A percentile compares a stretch with the other conserved stretches of the same genome.
Evolutionary conservation across 495 filamentous ascomycete genomes (phyloP).

Genomic region (Penicillium lagena): DNA sequence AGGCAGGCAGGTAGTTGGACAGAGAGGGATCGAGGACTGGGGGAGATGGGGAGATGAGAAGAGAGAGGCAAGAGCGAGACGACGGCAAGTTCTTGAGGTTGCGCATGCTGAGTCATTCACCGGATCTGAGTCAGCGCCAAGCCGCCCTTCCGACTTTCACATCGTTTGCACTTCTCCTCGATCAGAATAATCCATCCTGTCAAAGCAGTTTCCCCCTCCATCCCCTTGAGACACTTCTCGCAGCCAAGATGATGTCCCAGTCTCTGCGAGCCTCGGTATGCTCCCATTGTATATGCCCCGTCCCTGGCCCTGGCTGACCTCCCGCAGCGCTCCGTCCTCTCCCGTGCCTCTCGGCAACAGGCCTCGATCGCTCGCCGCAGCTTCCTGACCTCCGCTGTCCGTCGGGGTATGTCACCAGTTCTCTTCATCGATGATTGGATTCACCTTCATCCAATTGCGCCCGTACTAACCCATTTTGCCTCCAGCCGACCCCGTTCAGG

Average conservation of each 20-base stretch:
- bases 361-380: slow-evolving; percentile 63
- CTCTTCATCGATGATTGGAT: not conserved
- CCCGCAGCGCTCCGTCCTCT: slow-evolving; percentile 70
- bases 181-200: slow-evolving; percentile 30
- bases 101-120: not conserved
- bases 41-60: slow-evolving; percentile 12
- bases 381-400: slow-evolving; percentile 57
- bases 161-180: slow-evolving; percentile 26
- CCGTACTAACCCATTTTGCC: slow-evolving; percentile 9
- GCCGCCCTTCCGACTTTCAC: slow-evolving; percentile 23
- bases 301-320: slow-evolving; percentile 12
- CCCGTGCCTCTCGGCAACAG: slow-evolving; percentile 70
- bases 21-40: slow-evolving; percentile 11
- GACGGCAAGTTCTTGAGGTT: not conserved
- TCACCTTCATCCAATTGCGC: not conserved
- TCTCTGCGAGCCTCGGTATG: slow-evolving; percentile 62
- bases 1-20: slow-evolving; percentile 15
- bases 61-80: slow-evolving; percentile 6
- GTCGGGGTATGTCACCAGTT: slow-evolving; percentile 29
- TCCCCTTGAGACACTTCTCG: slow-evolving; percentile 19
- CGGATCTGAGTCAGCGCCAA: slow-evolving; percentile 22
- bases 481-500: slow-evolving; percentile 90
- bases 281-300: slow-evolving; percentile 5
- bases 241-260: slow-evolving; percentile 59
- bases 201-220: slow-evolving; percentile 19